Evolutionary conservation across 306 rosid species (phyloP).

Genomic region (Cicer cuneatum): DNA sequence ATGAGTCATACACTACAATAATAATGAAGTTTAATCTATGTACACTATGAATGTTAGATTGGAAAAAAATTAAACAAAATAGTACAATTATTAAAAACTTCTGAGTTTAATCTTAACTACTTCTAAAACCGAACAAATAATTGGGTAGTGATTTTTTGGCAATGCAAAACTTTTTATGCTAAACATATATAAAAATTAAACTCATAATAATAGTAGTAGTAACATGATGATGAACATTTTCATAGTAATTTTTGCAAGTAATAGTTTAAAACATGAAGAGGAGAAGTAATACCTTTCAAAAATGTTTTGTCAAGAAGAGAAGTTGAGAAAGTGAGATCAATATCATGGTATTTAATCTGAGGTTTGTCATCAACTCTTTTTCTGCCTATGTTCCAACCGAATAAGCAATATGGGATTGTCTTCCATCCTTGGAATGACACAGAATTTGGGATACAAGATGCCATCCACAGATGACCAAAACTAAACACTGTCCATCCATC

Average conservation of each 20-base stretch:
- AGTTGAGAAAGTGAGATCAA: slow-evolving; percentile 77
- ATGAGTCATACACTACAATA: too few species aligned
- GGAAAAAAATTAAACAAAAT: too few species aligned
- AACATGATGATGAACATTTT: neutral
- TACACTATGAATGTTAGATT: too few species aligned
- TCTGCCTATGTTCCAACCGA: slow-evolving; percentile 75
- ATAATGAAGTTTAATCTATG: too few species aligned
- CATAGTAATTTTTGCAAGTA: neutral
- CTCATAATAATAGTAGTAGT: too few species aligned
- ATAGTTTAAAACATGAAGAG: slow-evolving; percentile 21
- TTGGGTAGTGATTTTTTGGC: too few species aligned
- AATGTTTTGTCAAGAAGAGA: slow-evolving; percentile 73
- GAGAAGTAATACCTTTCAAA: slow-evolving; percentile 59
- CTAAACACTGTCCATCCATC: slow-evolving; percentile 15
- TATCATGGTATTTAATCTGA: slow-evolving; percentile 67
- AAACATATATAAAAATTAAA: too few species aligned
- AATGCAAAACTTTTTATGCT: too few species aligned
- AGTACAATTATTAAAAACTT: too few species aligned
- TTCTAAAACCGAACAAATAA: too few species aligned
- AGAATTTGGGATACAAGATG: slow-evolving; percentile 56
- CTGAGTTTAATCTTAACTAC: too few species aligned
- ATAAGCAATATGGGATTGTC: slow-evolving; percentile 57
- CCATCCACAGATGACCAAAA: slow-evolving; percentile 54
- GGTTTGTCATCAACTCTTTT: slow-evolving; percentile 52
- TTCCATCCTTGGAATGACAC: slow-evolving; percentile 49